These are phyloP conservation scores for Barnettozyma vustinii DNA, from an alignment of 805 yeast species.

Conservation along the genomic window DNA sequence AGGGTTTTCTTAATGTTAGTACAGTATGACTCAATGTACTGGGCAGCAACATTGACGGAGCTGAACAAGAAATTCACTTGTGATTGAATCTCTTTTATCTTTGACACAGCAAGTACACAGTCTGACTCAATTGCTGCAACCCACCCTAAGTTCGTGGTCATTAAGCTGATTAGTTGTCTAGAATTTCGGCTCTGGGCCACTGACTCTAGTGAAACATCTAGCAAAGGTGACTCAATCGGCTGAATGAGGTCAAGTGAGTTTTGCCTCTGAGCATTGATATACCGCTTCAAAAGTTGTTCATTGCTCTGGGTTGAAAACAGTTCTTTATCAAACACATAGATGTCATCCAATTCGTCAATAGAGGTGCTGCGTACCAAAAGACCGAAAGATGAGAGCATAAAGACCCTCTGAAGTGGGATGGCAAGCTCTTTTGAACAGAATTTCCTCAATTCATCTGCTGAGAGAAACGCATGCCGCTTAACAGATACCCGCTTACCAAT, in stretches of 20 bases:
- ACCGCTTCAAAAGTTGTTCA: constrained; percentile 6
- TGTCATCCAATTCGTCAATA: constrained; percentile 45
- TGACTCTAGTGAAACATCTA: constrained; percentile 22
- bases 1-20: constrained; percentile 44
- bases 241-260: constrained; percentile 21
- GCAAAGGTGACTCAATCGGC: constrained; percentile 34
- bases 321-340: constrained; percentile 60
- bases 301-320: constrained; percentile 37
- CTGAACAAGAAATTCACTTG: constrained; percentile 40
- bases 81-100: constrained; percentile 24
- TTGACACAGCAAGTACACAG: constrained; percentile 29
- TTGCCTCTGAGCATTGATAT: constrained; percentile 8
- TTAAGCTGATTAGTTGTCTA: constrained; percentile 24
- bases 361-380: constrained; percentile 43
- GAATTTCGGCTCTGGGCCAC: constrained; percentile 17
- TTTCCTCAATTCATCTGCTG: constrained; percentile 37
- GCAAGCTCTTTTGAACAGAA: constrained; percentile 36
- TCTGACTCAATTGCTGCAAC: constrained; percentile 41
- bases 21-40: constrained; percentile 44
- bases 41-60: constrained; percentile 41
- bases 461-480: constrained; percentile 34
- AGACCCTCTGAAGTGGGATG: constrained; percentile 36
- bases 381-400: constrained; percentile 63
- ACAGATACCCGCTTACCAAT: constrained; percentile 36
- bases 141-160: constrained; percentile 50